Evolutionary conservation across 2,329 filamentous ascomycete genomes (phyloP).

Genomic region (Dryadomyces quercus-mongolicae): DNA sequence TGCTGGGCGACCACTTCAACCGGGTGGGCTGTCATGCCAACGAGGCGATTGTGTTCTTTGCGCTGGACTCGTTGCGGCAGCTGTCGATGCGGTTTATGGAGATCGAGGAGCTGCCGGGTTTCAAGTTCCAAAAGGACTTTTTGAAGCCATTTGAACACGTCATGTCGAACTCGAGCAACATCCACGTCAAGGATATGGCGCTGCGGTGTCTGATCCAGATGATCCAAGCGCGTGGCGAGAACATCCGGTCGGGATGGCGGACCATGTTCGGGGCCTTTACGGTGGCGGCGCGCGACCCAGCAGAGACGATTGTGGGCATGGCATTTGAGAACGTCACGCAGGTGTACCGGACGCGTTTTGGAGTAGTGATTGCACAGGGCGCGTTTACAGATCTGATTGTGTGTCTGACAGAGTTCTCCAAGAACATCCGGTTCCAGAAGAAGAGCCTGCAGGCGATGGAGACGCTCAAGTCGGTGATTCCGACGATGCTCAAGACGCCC

Average conservation of each 20-base stretch:
- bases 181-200: slow-evolving; percentile 95
- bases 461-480: slow-evolving; percentile 82
- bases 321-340: slow-evolving; percentile 95
- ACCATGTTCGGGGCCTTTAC: slow-evolving; percentile 99
- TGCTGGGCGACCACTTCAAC: slow-evolving; percentile 98
- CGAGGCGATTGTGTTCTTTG: slow-evolving; percentile 94
- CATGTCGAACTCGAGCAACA: slow-evolving; percentile 80
- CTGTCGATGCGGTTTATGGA: slow-evolving; percentile 99
- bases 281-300: slow-evolving; percentile 82
- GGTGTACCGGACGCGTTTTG: slow-evolving; percentile 91
- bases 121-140: slow-evolving; percentile 99
- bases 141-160: slow-evolving; percentile 97
- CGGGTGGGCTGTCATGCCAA: slow-evolving; percentile 94
- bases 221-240: slow-evolving; percentile 93
- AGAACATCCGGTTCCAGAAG: slow-evolving; percentile 97
- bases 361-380: slow-evolving; percentile 89
- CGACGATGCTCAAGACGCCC: slow-evolving; percentile 88
- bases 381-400: slow-evolving; percentile 95
- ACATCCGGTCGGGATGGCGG: slow-evolving; percentile 95
- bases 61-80: slow-evolving; percentile 86
- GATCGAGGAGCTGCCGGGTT: slow-evolving; percentile 91
- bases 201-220: slow-evolving; percentile 94
- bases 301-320: slow-evolving; percentile 91
- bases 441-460: slow-evolving; percentile 96
- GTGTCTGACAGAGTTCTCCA: slow-evolving; percentile 95